Conservation (phyloP, 768 basidiomycete species). For the Termitomyces sp. region DNA sequence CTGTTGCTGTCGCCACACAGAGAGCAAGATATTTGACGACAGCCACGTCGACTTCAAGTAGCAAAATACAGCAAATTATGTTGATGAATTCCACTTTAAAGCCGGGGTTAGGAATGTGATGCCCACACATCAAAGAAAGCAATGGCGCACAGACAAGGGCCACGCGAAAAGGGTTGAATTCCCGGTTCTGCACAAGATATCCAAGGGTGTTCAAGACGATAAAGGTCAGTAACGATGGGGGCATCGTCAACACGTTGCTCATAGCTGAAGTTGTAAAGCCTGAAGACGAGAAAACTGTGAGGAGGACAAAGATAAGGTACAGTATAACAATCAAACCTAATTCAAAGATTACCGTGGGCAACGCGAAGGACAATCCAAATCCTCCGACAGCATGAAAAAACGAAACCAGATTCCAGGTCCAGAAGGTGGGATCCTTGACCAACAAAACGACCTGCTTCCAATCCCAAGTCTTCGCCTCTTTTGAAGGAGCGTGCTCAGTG, state of each 20-base stretch:
- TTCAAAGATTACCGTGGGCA: slow-evolving; percentile 12
- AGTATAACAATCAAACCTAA: not conserved
- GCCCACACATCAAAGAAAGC: not conserved
- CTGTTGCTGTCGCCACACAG: slow-evolving; percentile 11
- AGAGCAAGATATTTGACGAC: slow-evolving; percentile 11
- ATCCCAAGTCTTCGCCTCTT: slow-evolving; percentile 11
- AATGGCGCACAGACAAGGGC: slow-evolving; percentile 4
- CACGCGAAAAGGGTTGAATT: slow-evolving; percentile 12
- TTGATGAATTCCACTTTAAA: slow-evolving; percentile 10
- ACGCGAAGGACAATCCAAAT: slow-evolving; percentile 9
- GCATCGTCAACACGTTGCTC: slow-evolving; percentile 14
- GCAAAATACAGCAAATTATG: slow-evolving; percentile 11
- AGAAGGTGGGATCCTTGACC: slow-evolving; percentile 10
- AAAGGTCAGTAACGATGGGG: slow-evolving; percentile 9
- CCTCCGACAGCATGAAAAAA: slow-evolving; percentile 14
- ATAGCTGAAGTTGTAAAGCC: slow-evolving; percentile 12
- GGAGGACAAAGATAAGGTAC: too few species aligned
- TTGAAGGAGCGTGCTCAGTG: slow-evolving; percentile 7
- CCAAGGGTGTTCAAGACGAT: slow-evolving; percentile 12
- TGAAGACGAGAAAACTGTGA: not conserved
- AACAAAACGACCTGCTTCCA: slow-evolving; percentile 4
- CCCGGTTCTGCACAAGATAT: slow-evolving; percentile 6
- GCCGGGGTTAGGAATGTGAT: not conserved
- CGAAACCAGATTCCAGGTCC: slow-evolving; percentile 7
- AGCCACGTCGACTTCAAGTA: slow-evolving; percentile 7